These are phyloP conservation scores for Scheffersomyces ergatensis DNA, from an alignment of 805 yeast genomes.

Conservation along the genomic window DNA sequence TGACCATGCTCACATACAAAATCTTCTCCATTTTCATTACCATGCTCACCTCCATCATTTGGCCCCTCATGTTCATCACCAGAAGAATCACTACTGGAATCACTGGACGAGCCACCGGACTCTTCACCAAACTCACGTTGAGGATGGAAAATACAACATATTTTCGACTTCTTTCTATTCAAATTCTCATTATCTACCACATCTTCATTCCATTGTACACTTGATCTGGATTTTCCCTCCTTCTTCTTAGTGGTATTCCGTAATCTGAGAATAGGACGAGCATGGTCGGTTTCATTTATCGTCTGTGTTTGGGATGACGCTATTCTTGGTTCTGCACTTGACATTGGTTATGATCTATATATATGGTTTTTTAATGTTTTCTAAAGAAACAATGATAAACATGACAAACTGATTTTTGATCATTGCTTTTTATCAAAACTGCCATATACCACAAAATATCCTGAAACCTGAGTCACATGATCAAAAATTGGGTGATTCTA, in stretches of 20 bases:
- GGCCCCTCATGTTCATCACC: conserved; percentile 14
- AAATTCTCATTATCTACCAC: conserved; percentile 87
- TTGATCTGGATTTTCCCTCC: conserved; percentile 31
- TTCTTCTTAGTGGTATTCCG: conserved; percentile 6
- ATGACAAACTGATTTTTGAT: too few relatives aligned
- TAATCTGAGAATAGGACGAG: conserved; percentile 15
- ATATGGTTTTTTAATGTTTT: too few relatives aligned
- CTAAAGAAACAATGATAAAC: too few relatives aligned
- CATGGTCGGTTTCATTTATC: conserved; percentile 1
- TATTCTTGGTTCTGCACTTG: too few relatives aligned
- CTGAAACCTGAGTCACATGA: too few relatives aligned
- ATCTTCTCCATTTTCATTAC: conserved; percentile 9
- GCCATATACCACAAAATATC: too few relatives aligned
- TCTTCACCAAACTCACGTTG: conserved; percentile 56
- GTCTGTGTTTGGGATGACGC: conserved; percentile 1
- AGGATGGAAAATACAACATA: conserved; percentile 85
- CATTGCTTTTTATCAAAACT: too few relatives aligned
- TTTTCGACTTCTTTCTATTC: conserved; percentile 85
- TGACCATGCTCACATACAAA: conserved; percentile 15
- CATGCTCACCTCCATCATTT: conserved; percentile 9
- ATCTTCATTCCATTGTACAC: conserved; percentile 81
- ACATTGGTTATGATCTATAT: too few relatives aligned
- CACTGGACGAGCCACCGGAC: conserved; percentile 23
- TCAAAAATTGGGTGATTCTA: too few relatives aligned
- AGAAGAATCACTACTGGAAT: conserved; percentile 25